Conservation (phyloP, 2,329 filamentous ascomycete species). For the Fusarium sp. region DNA sequence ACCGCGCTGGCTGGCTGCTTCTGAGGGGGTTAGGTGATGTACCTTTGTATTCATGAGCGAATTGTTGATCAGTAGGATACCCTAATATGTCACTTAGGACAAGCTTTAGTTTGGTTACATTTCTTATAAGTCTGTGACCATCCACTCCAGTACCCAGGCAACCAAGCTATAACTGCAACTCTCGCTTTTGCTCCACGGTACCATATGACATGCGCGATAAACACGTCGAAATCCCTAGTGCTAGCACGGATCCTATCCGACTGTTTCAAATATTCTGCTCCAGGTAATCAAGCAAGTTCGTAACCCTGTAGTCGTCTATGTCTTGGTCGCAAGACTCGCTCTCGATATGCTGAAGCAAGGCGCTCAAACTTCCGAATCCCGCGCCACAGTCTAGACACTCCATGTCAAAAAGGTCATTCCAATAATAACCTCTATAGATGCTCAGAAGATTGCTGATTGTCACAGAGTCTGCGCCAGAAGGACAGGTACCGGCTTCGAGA, state of each 20-base stretch:
- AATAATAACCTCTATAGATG: slow-evolving; percentile 24
- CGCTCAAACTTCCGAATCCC: slow-evolving; percentile 27
- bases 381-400: slow-evolving; percentile 33
- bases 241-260: not conserved
- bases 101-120: too few species aligned
- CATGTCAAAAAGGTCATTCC: slow-evolving; percentile 13
- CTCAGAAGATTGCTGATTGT: slow-evolving; percentile 17
- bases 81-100: too few species aligned
- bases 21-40: too few species aligned
- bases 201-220: not conserved
- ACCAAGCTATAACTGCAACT: too few species aligned
- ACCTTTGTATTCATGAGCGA: too few species aligned
- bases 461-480: slow-evolving; percentile 12
- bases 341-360: slow-evolving; percentile 42
- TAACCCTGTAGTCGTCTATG: not conserved
- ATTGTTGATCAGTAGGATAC: too few species aligned
- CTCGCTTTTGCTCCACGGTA: too few species aligned
- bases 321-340: slow-evolving; percentile 33
- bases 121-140: too few species aligned
- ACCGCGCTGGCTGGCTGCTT: slow-evolving; percentile 47
- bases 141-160: too few species aligned
- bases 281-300: not conserved
- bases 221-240: not conserved
- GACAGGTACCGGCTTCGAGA: slow-evolving; percentile 38
- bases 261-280: not conserved